Percentiles rank a stretch among this genome's conserved stretches.
Evolutionary conservation across 2,329 filamentous ascomycete genomes (phyloP).

Genomic region (Xylariaceae sp.): DNA sequence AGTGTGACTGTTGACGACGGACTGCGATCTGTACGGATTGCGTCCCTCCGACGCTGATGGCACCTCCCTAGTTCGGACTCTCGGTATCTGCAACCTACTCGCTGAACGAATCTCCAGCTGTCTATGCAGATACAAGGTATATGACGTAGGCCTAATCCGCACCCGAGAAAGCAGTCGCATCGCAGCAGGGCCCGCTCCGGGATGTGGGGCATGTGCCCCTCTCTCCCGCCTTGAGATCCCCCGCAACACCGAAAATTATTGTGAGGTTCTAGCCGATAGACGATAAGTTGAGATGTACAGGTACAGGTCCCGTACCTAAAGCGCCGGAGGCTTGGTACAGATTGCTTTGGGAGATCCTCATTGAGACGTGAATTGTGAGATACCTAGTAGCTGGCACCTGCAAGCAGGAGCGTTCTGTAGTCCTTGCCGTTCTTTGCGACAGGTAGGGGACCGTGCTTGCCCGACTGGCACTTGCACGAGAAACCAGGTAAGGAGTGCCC

Average conservation of each 20-base stretch:
- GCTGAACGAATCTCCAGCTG: not conserved
- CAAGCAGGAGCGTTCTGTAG: too few species aligned
- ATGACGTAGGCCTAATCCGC: not conserved
- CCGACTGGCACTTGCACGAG: not conserved
- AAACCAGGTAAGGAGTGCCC: too few species aligned
- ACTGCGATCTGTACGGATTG: not conserved
- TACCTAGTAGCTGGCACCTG: too few species aligned
- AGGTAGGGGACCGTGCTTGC: not conserved
- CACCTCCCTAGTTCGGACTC: not conserved
- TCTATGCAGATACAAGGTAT: not conserved
- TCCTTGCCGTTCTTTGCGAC: not conserved
- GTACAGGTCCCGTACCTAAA: too few species aligned
- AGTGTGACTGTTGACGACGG: not conserved
- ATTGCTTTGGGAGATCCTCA: too few species aligned
- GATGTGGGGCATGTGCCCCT: conserved; percentile 6
- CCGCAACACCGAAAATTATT: conserved; percentile 12
- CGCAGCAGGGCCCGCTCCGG: not conserved
- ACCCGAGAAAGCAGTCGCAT: not conserved
- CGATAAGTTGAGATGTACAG: not conserved
- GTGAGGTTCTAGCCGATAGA: not conserved
- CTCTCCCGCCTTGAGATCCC: conserved; percentile 9
- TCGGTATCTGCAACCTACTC: not conserved
- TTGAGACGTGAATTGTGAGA: too few species aligned
- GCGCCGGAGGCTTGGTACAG: too few species aligned
- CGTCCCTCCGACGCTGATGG: too few species aligned